These are phyloP conservation scores for Sindora glabra DNA, from an alignment of 306 rosid genomes.

Conservation along the genomic window DNA sequence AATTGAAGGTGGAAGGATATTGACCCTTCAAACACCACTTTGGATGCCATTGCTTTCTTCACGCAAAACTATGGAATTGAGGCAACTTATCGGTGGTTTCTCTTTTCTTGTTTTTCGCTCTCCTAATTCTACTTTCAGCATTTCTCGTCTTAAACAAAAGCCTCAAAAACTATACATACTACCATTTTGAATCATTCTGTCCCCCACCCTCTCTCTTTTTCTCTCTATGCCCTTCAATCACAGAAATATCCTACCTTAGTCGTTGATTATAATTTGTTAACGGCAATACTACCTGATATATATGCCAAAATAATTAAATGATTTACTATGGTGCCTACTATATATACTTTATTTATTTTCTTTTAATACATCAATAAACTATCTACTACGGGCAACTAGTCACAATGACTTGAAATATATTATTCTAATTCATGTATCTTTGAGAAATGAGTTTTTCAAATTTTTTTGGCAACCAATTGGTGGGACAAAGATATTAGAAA, in stretches of 20 bases:
- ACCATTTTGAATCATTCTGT: constrained; percentile 41
- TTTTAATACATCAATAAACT: too few species aligned
- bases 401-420: too few species aligned
- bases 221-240: not conserved
- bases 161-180: constrained; percentile 9
- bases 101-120: not conserved
- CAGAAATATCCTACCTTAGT: not conserved
- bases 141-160: constrained; percentile 36
- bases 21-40: constrained; percentile 40
- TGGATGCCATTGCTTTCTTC: constrained; percentile 66
- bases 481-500: too few species aligned
- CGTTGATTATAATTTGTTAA: too few species aligned
- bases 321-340: too few species aligned
- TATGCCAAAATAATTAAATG: too few species aligned
- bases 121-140: not conserved
- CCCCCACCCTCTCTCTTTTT: constrained; percentile 9
- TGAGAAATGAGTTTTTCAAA: too few species aligned
- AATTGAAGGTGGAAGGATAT: constrained; percentile 14
- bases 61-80: constrained; percentile 50
- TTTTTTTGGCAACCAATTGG: too few species aligned
- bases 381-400: too few species aligned
- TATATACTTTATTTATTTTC: too few species aligned
- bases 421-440: too few species aligned
- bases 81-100: not conserved
- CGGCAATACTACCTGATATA: too few species aligned